phyloP scores from a whole-genome alignment of 2,329 filamentous ascomycete genomes.

The Penicillium fuscoglaucum region DNA sequence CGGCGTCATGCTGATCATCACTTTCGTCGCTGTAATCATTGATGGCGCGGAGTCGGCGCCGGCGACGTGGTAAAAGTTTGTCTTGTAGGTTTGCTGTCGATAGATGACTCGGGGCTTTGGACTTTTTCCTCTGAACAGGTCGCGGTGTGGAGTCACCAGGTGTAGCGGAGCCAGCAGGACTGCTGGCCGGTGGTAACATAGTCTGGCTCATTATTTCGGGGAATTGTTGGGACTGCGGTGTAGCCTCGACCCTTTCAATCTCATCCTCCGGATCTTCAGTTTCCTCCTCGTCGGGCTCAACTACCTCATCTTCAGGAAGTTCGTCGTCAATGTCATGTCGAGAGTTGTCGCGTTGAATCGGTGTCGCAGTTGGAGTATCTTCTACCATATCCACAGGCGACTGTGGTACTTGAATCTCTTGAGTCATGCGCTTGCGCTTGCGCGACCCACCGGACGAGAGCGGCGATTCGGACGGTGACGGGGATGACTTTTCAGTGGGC shows the following conservation, averaged over 20 bases:
- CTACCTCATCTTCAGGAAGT: conserved; percentile 2
- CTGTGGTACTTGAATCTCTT: conserved; percentile 32
- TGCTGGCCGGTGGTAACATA: conserved; percentile 42
- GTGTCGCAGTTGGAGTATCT: conserved; percentile 23
- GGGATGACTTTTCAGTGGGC: conserved; percentile 17
- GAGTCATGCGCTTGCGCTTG: conserved; percentile 39
- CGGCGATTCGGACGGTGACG: conserved; percentile 28
- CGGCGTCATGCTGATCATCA: conserved; percentile 24
- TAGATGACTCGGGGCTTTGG: conserved; percentile 23
- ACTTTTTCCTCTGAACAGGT: background rate
- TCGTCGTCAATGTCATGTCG: background rate
- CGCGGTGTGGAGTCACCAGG: background rate
- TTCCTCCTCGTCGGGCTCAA: background rate
- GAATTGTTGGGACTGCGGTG: conserved; percentile 15
- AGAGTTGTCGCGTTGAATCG: conserved; percentile 1
- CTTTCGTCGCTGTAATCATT: conserved; percentile 29
- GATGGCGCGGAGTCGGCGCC: conserved; percentile 18
- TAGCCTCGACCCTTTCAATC: conserved; percentile 3
- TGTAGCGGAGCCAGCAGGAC: conserved; percentile 21
- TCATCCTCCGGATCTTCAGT: background rate
- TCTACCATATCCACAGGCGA: conserved; percentile 17
- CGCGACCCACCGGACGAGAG: conserved; percentile 34
- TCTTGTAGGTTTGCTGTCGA: conserved; percentile 41
- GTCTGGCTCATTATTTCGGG: conserved; percentile 36
- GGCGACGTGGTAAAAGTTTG: conserved; percentile 38